Percentiles rank a stretch among this genome's conserved stretches.
phyloP scores from a whole-genome alignment of 2,329 filamentous ascomycete species.

The Fusarium humuli region DNA sequence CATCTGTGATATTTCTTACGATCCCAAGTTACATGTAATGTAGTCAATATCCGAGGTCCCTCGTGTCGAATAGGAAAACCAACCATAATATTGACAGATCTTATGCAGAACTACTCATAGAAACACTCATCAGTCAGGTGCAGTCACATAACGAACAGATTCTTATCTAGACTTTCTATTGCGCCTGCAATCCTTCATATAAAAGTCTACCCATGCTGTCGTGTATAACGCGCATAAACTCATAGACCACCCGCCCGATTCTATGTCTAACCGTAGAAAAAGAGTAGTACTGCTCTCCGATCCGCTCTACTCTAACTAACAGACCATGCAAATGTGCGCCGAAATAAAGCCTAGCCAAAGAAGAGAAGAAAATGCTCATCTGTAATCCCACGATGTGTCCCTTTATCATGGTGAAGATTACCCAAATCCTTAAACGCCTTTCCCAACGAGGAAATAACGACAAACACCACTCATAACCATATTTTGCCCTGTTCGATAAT shows the following conservation, averaged over 20 bases:
- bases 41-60: not conserved
- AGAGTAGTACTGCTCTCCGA: slow-evolving; percentile 3
- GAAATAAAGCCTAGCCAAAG: slow-evolving; percentile 6
- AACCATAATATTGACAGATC: not conserved
- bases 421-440: slow-evolving; percentile 29
- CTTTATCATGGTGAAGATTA: slow-evolving; percentile 34
- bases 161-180: slow-evolving; percentile 6
- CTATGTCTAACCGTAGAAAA: slow-evolving; percentile 10
- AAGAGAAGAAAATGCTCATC: slow-evolving; percentile 2
- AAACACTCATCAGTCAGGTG: not conserved
- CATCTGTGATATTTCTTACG: not conserved
- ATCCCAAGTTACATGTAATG: not conserved
- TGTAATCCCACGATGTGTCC: slow-evolving; percentile 23
- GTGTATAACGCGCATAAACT: slow-evolving; percentile 6
- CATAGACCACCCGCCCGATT: not conserved
- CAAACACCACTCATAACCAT: slow-evolving; percentile 17
- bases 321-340: slow-evolving; percentile 19
- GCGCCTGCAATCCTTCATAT: not conserved
- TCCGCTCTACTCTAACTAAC: slow-evolving; percentile 11
- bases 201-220: not conserved
- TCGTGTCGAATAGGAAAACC: not conserved
- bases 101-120: not conserved
- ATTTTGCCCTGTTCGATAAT: not conserved
- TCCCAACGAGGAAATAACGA: not conserved
- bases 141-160: not conserved